Evolutionary conservation across 306 rosid genomes (phyloP).

Genomic region (Morella rubra): DNA sequence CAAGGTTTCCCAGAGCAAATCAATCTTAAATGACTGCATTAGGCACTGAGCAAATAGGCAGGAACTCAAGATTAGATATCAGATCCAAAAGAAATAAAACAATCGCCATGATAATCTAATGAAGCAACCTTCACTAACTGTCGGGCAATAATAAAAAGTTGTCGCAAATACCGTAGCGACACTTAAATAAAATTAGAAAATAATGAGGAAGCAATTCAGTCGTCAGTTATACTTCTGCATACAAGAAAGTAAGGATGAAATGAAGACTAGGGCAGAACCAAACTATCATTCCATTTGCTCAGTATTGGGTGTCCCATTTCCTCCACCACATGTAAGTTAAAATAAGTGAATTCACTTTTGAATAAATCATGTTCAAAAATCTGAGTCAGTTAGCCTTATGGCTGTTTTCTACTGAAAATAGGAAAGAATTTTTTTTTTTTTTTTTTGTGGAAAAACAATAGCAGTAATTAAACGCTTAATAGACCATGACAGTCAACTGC

Average conservation of each 20-base stretch:
- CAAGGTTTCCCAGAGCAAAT: slow-evolving; percentile 9
- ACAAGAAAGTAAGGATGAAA: background rate
- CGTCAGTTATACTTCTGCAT: background rate
- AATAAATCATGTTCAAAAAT: background rate
- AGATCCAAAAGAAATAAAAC: slow-evolving; percentile 6
- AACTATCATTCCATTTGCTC: background rate
- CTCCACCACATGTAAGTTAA: slow-evolving; percentile 6
- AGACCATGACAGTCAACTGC: background rate
- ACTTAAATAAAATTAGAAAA: background rate
- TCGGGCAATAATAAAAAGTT: too few species aligned
- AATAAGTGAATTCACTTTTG: background rate
- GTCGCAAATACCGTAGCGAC: too few species aligned
- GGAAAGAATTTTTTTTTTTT: too few species aligned
- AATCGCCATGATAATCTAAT: background rate
- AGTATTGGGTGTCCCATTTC: slow-evolving; percentile 3
- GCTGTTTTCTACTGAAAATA: too few species aligned
- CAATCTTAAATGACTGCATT: slow-evolving; percentile 7
- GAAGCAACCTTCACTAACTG: too few species aligned
- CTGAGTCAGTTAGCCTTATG: background rate
- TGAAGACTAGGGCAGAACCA: slow-evolving; percentile 6
- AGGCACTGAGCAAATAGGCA: background rate
- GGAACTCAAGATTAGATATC: background rate
- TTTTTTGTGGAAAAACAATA: too few species aligned
- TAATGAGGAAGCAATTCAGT: background rate
- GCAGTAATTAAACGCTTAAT: too few species aligned